Evolutionary conservation across 192 early-diverging fungal species (phyloP).

Genomic region (Backusella australiensis): DNA sequence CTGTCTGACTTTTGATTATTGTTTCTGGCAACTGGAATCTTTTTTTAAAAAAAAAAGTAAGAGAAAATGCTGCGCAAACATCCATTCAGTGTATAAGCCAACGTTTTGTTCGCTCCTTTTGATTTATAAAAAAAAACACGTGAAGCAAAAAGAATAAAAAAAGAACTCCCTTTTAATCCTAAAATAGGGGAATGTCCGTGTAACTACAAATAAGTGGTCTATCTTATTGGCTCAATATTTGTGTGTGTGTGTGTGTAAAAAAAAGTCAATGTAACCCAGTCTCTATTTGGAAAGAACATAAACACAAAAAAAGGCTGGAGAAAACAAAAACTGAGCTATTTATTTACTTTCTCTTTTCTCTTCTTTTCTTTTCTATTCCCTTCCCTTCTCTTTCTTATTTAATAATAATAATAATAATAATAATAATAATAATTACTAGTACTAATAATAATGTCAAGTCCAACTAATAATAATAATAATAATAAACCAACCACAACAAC

Average conservation of each 20-base stretch:
- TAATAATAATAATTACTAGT: background rate
- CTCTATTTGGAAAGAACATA: background rate
- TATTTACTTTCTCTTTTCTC: background rate
- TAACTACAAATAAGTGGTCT: background rate
- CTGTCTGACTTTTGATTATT: background rate
- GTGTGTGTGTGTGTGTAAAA: background rate
- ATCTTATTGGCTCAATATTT: background rate
- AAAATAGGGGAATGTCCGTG: slow-evolving; percentile 5
- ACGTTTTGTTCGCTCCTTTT: too few relatives aligned
- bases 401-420: background rate
- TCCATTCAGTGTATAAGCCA: background rate
- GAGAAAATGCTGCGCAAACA: background rate
- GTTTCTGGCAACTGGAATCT: background rate
- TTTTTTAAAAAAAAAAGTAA: too few relatives aligned
- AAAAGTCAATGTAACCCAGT: background rate
- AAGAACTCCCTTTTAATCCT: background rate
- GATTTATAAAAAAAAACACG: background rate
- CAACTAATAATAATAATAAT: background rate
- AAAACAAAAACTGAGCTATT: background rate
- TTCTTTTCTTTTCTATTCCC: background rate
- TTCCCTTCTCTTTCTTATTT: background rate
- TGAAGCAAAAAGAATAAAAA: background rate
- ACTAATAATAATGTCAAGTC: background rate
- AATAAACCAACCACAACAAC: slow-evolving; percentile 12
- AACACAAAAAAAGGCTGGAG: background rate